phyloP scores from a whole-genome alignment of 31 red algal species.

The Pterothamnion heteromorphum region DNA sequence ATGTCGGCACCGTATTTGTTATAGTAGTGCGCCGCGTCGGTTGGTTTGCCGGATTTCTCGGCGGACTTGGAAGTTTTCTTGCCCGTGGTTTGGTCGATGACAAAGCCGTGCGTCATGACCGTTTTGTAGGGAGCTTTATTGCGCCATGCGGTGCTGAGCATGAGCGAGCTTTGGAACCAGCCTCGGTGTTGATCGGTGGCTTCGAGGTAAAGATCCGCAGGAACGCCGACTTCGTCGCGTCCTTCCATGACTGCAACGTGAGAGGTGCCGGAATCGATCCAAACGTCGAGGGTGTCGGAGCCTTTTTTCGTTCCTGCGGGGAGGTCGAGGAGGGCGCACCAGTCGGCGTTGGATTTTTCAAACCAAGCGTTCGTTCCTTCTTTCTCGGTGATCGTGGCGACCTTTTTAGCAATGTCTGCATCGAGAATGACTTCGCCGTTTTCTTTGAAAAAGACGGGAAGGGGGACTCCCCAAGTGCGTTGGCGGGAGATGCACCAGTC shows the following conservation, averaged over 20 bases:
- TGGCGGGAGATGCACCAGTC: slow-evolving; percentile 99
- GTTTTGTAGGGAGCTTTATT: slow-evolving; percentile 79
- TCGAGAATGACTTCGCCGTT: slow-evolving; percentile 71
- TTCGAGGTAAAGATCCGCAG: slow-evolving; percentile 95
- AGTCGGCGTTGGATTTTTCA: slow-evolving; percentile 73
- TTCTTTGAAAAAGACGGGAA: slow-evolving; percentile 98
- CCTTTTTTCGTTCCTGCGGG: slow-evolving; percentile 73
- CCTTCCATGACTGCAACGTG: slow-evolving; percentile 75
- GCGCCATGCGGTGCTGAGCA: slow-evolving; percentile 82
- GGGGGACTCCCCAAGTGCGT: slow-evolving; percentile 93
- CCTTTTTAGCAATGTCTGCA: slow-evolving; percentile 69
- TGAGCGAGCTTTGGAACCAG: slow-evolving; percentile 97
- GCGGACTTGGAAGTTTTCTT: slow-evolving; percentile 95
- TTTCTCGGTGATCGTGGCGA: slow-evolving; percentile 55
- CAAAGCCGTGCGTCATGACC: slow-evolving; percentile 96
- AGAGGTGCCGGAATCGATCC: slow-evolving; percentile 99
- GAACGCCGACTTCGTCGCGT: slow-evolving; percentile 39
- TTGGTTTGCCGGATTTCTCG: slow-evolving; percentile 91
- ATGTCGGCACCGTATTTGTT: slow-evolving; percentile 88
- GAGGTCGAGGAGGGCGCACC: no score
- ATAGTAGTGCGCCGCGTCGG: slow-evolving; percentile 66
- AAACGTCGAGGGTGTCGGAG: slow-evolving; percentile 98
- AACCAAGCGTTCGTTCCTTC: slow-evolving; percentile 93
- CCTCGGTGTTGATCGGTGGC: slow-evolving; percentile 98
- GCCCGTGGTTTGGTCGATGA: slow-evolving; percentile 91